These are phyloP conservation scores for Colletotrichum lupini DNA, from an alignment of 2,329 filamentous ascomycete genomes.

Conservation along the genomic window DNA sequence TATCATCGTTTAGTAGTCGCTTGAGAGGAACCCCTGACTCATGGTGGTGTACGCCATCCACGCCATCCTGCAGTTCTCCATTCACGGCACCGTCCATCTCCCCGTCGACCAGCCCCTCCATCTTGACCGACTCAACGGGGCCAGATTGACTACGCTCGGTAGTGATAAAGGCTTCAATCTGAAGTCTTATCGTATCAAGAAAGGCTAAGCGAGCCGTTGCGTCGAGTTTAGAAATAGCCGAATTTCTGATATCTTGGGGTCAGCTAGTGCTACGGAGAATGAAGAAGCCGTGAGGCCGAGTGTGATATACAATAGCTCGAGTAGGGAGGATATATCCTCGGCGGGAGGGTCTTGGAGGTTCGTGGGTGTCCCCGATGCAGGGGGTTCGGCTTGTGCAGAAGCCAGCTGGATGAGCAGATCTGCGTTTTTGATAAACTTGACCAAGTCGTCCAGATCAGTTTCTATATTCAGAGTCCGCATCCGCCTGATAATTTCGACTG, in stretches of 20 bases:
- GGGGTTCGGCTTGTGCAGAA: constrained; percentile 11
- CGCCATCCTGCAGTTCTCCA: not conserved
- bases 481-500: constrained; percentile 33
- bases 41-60: not conserved
- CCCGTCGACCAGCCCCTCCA: not conserved
- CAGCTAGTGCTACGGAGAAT: constrained; percentile 1
- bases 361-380: not conserved
- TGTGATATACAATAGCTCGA: constrained; percentile 22
- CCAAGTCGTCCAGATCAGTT: constrained; percentile 27
- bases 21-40: constrained; percentile 11
- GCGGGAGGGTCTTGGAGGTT: not conserved
- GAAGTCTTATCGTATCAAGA: constrained; percentile 21
- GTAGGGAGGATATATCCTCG: constrained; percentile 24
- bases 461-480: constrained; percentile 30
- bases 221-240: constrained; percentile 26
- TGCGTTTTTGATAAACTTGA: constrained; percentile 36
- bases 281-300: not conserved
- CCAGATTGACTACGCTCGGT: not conserved
- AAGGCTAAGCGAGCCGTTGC: constrained; percentile 5
- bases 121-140: not conserved
- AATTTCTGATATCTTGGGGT: constrained; percentile 14
- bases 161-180: constrained; percentile 13
- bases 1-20: constrained; percentile 20
- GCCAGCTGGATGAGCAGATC: constrained; percentile 33
- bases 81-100: not conserved